A percentile compares a stretch with the other conserved stretches of the same genome.
Evolutionary conservation across 768 basidiomycete genomes (phyloP).

Genomic region (Hemileccinum rubropunctum): DNA sequence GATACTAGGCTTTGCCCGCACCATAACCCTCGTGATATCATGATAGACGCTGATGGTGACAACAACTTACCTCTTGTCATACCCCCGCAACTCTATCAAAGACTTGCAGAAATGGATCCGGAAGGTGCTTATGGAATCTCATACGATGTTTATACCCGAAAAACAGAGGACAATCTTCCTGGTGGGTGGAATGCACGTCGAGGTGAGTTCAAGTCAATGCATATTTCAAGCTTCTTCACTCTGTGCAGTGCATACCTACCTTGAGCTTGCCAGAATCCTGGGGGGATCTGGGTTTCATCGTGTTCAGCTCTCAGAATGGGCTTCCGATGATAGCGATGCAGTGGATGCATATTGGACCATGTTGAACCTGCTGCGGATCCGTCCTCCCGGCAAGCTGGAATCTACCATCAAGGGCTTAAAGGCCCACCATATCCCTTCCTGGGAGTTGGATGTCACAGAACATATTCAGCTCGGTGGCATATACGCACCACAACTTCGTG

Average conservation of each 20-base stretch:
- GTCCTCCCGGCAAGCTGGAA: not conserved
- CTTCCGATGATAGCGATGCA: not conserved
- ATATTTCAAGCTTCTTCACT: not conserved
- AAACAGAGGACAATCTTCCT: not conserved
- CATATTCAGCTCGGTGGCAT: not conserved
- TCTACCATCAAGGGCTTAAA: not conserved
- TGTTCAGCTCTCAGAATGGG: not conserved
- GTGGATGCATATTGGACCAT: not conserved
- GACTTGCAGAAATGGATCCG: not conserved
- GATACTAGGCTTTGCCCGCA: no score
- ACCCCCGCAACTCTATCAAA: not conserved
- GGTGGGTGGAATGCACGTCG: not conserved
- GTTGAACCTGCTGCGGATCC: not conserved
- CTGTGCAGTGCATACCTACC: not conserved
- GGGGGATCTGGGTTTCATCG: not conserved
- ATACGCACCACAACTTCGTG: not conserved
- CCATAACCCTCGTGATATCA: no score
- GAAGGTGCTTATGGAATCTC: constrained; percentile 2
- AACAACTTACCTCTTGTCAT: not conserved
- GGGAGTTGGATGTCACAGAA: not conserved
- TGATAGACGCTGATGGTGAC: no score
- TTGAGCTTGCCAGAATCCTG: not conserved
- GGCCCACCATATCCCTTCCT: not conserved
- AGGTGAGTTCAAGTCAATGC: not conserved
- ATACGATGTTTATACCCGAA: not conserved